phyloP scores from a whole-genome alignment of 2,329 filamentous ascomycete genomes.

The Diaporthe longicolla region DNA sequence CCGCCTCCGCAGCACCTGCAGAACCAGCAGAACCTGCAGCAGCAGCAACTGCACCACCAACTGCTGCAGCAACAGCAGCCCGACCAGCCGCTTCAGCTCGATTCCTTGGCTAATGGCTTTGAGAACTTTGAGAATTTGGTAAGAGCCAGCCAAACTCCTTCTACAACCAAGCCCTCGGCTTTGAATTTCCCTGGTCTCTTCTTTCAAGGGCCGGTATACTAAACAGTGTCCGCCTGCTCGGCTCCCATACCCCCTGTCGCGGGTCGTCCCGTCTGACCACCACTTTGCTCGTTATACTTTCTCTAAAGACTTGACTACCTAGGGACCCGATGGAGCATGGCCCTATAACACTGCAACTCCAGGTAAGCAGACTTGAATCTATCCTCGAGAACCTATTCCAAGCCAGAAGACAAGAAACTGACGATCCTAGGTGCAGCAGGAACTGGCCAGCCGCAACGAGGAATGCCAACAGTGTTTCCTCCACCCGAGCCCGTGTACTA shows the following conservation, averaged over 20 bases:
- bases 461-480: no score
- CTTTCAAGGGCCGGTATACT: not conserved
- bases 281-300: not conserved
- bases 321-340: not conserved
- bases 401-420: not conserved
- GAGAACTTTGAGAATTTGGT: not conserved
- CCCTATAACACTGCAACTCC: not conserved
- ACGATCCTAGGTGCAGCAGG: not conserved
- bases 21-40: no score
- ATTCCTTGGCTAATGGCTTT: not conserved
- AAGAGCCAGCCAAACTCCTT: not conserved
- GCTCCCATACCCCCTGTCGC: no score
- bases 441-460: not conserved
- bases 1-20: no score
- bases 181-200: not conserved
- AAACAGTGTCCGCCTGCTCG: not conserved
- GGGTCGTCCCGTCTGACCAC: not conserved
- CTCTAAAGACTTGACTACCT: not conserved
- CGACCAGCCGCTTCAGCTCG: no score
- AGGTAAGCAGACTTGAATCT: not conserved
- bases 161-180: not conserved
- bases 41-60: not conserved
- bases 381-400: no score
- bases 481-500: not conserved
- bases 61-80: not conserved